Evolutionary conservation across 495 filamentous ascomycete species (phyloP).

Genomic region (Stereocaulon alpinum): DNA sequence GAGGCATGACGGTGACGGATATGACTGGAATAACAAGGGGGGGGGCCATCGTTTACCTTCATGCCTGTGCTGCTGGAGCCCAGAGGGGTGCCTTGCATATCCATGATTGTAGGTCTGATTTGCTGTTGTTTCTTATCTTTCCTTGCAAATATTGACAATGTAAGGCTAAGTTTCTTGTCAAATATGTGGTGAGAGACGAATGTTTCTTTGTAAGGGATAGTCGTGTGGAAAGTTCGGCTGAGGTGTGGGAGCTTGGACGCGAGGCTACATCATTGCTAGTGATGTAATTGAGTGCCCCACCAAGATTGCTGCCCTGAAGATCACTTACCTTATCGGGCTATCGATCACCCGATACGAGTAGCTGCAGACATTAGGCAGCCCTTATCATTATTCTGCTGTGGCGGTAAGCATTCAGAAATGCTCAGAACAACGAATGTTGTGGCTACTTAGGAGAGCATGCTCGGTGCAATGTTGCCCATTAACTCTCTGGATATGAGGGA

Average conservation of each 20-base stretch:
- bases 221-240: not conserved
- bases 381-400: not conserved
- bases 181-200: too few species aligned
- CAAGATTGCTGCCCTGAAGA: conserved; percentile 10
- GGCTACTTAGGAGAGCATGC: not conserved
- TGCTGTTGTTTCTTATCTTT: not conserved
- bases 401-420: not conserved
- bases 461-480: not conserved
- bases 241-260: not conserved
- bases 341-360: not conserved
- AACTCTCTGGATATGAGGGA: too few species aligned
- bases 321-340: not conserved
- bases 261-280: conserved; percentile 11
- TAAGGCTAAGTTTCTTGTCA: too few species aligned
- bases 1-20: not conserved
- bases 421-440: not conserved
- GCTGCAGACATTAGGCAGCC: not conserved
- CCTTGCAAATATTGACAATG: too few species aligned
- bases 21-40: not conserved
- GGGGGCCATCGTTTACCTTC: conserved; percentile 27
- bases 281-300: conserved; percentile 13
- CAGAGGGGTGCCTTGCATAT: conserved; percentile 40
- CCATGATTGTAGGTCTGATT: conserved; percentile 27
- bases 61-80: conserved; percentile 27
- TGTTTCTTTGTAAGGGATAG: too few species aligned